phyloP scores from a whole-genome alignment of 139 green algal genomes.

The Chlorella sp. region DNA sequence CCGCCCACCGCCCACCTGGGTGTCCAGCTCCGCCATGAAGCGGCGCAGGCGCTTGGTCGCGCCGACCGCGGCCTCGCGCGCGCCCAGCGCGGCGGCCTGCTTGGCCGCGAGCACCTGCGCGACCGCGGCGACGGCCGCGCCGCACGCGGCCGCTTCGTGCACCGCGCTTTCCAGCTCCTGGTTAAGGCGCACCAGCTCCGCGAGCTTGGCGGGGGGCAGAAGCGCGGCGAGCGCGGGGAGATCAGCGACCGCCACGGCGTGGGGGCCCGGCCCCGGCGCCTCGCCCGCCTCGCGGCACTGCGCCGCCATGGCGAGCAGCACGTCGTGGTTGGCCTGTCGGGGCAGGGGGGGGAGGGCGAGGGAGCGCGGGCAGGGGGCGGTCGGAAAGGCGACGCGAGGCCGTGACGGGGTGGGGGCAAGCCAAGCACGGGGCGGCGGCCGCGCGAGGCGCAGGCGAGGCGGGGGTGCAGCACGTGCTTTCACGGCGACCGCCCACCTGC shows the following conservation, averaged over 20 bases:
- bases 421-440: not conserved
- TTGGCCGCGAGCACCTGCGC: conserved; percentile 55
- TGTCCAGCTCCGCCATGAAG: conserved; percentile 52
- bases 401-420: no score
- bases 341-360: not conserved
- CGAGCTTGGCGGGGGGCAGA: conserved; percentile 36
- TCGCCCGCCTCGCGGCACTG: not conserved
- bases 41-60: conserved; percentile 46
- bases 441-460: no score
- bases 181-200: conserved; percentile 38
- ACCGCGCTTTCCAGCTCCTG: conserved; percentile 30
- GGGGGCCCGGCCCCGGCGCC: no score
- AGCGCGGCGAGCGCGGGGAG: conserved; percentile 12
- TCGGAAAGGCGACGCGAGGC: not conserved
- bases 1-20: conserved; percentile 29
- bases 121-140: conserved; percentile 58
- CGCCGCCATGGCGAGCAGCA: conserved; percentile 5
- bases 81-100: conserved; percentile 45
- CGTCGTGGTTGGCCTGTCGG: conserved; percentile 7
- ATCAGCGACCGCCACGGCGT: conserved; percentile 12
- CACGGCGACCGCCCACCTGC: not conserved
- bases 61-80: conserved; percentile 22
- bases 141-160: conserved; percentile 35
- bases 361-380: not conserved
- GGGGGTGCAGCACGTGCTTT: not conserved